These are phyloP conservation scores for Kwoniella shivajii DNA, from an alignment of 1,284 basidiomycete genomes.

Conservation along the genomic window DNA sequence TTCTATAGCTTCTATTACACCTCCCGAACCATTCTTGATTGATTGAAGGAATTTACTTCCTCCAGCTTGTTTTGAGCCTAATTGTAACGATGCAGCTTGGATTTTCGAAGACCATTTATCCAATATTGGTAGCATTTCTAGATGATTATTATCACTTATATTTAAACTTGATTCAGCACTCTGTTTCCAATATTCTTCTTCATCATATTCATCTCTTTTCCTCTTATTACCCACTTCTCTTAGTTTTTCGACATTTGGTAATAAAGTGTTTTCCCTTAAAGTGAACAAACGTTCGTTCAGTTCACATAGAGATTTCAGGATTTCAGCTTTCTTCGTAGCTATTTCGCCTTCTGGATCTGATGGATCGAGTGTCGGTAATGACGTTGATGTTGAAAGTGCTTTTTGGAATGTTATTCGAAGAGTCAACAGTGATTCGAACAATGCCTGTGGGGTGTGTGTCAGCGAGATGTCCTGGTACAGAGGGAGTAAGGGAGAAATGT, in stretches of 20 bases:
- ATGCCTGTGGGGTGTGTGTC: too few relatives aligned
- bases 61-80: conserved; percentile 41
- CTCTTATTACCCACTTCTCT: conserved; percentile 26
- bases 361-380: conserved; percentile 60
- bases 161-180: conserved; percentile 40
- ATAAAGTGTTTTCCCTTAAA: conserved; percentile 62
- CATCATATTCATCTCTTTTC: conserved; percentile 24
- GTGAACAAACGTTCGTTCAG: conserved; percentile 58
- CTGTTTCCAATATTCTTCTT: conserved; percentile 39
- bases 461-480: too few relatives aligned
- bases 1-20: conserved; percentile 49
- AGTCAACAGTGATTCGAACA: conserved; percentile 84
- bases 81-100: conserved; percentile 71
- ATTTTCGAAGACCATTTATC: conserved; percentile 92
- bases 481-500: neutral
- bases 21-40: conserved; percentile 57
- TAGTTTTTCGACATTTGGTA: conserved; percentile 37
- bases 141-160: conserved; percentile 62
- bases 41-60: conserved; percentile 64
- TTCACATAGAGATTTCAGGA: conserved; percentile 37
- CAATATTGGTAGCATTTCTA: conserved; percentile 71
- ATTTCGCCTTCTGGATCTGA: conserved; percentile 35
- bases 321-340: conserved; percentile 28
- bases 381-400: conserved; percentile 62
- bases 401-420: conserved; percentile 88